These are phyloP conservation scores for Sarocladium oryzae DNA, from an alignment of 2,329 filamentous ascomycete species.

Conservation along the genomic window DNA sequence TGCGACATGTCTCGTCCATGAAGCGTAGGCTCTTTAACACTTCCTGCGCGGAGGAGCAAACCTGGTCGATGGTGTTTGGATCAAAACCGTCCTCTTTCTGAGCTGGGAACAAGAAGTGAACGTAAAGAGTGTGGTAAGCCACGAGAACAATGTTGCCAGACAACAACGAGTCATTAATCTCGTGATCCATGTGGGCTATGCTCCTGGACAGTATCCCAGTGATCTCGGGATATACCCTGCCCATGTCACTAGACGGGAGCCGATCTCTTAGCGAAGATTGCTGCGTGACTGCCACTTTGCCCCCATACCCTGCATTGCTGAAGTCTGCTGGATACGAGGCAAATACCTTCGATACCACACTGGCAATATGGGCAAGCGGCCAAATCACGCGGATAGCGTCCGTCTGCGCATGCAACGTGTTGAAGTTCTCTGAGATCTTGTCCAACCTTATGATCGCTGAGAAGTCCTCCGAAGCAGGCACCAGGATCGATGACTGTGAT, in stretches of 20 bases:
- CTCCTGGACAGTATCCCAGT: conserved; percentile 20
- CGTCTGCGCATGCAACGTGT: conserved; percentile 29
- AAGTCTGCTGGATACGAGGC: conserved; percentile 19
- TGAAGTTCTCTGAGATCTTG: conserved; percentile 29
- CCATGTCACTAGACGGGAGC: conserved; percentile 14
- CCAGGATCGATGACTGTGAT: conserved; percentile 20
- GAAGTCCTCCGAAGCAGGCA: conserved; percentile 22
- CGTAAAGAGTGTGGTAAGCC: conserved; percentile 26
- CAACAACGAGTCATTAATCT: conserved; percentile 17
- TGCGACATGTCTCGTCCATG: conserved; percentile 16
- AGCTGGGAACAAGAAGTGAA: conserved; percentile 26
- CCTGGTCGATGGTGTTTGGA: conserved; percentile 20
- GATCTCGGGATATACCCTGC: conserved; percentile 21
- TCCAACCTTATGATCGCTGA: conserved; percentile 27
- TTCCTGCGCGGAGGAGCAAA: conserved; percentile 23
- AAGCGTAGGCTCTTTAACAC: conserved; percentile 20
- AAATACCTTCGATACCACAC: conserved; percentile 24
- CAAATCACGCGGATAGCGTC: conserved; percentile 27
- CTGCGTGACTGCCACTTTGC: conserved; percentile 16
- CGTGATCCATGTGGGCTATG: conserved; percentile 17
- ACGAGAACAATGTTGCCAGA: conserved; percentile 22
- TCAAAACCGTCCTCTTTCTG: conserved; percentile 16
- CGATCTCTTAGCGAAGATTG: conserved; percentile 14
- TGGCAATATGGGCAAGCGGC: conserved; percentile 26
- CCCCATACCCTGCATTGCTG: no score